Percentiles rank a stretch among this genome's conserved stretches.
phyloP scores from a whole-genome alignment of 2,329 filamentous ascomycete species.

The Microsporum audouinii region DNA sequence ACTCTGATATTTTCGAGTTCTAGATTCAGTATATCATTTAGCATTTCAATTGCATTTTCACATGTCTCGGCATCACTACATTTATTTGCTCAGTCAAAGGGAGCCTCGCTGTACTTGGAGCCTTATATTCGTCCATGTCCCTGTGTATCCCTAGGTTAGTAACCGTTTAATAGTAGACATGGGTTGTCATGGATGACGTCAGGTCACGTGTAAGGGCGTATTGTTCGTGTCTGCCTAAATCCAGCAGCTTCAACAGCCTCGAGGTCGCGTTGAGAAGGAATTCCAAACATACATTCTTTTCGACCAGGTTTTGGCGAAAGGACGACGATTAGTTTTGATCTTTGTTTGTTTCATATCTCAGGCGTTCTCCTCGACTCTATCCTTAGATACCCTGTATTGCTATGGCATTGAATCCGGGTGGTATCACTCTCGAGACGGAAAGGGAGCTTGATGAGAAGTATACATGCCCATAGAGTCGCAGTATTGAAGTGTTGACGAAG shows the following conservation, averaged over 20 bases:
- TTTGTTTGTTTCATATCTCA: no score
- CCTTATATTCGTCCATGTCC: no score
- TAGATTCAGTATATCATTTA: neutral
- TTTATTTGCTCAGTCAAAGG: no score
- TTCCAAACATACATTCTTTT: neutral
- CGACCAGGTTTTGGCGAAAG: neutral
- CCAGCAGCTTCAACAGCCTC: neutral
- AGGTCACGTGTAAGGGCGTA: neutral
- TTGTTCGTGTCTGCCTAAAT: neutral
- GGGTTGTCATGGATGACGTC: neutral
- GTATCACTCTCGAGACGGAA: constrained; percentile 20
- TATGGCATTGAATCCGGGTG: neutral
- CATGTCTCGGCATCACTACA: neutral
- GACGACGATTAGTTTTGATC: no score
- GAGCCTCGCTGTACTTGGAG: no score
- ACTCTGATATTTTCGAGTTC: neutral
- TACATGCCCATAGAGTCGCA: neutral
- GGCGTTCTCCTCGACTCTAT: neutral
- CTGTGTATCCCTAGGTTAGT: no score
- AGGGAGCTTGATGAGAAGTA: constrained; percentile 43
- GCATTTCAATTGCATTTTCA: neutral
- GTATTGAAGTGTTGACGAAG: neutral
- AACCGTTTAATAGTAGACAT: neutral
- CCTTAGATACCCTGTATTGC: neutral
- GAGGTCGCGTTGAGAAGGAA: neutral